phyloP scores from a whole-genome alignment of 2,329 filamentous ascomycete species.

The Mycosphaerella arachidis region DNA sequence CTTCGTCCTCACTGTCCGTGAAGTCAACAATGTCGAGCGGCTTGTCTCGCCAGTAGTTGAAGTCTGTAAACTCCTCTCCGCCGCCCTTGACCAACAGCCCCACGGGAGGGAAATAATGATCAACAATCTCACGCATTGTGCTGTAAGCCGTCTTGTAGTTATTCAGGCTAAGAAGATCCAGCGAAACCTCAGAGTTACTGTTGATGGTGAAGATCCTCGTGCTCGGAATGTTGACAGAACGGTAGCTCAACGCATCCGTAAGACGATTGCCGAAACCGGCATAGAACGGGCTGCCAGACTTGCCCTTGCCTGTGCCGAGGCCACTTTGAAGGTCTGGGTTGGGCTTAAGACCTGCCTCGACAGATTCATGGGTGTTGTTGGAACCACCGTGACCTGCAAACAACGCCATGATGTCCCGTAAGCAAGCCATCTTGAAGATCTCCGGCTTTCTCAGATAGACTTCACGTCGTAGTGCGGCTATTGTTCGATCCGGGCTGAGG shows the following conservation, averaged over 20 bases:
- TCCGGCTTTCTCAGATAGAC: conserved; percentile 94
- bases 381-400: conserved; percentile 51
- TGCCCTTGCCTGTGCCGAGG: conserved; percentile 23
- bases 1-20: conserved; percentile 69
- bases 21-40: conserved; percentile 85
- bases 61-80: conserved; percentile 93
- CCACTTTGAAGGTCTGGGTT: conserved; percentile 5
- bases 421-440: conserved; percentile 98
- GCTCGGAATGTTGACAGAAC: conserved; percentile 89
- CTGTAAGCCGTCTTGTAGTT: conserved; percentile 96
- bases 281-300: conserved; percentile 67
- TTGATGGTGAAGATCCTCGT: conserved; percentile 98
- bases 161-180: conserved; percentile 85
- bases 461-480: conserved; percentile 85
- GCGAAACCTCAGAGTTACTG: conserved; percentile 88
- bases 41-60: conserved; percentile 88
- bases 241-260: conserved; percentile 93
- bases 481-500: conserved; percentile 88
- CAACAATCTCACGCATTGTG: conserved; percentile 92
- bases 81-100: conserved; percentile 81
- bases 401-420: conserved; percentile 86
- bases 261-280: conserved; percentile 95
- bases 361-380: conserved; percentile 27
- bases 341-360: conserved; percentile 27
- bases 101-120: conserved; percentile 95